Evolutionary conservation across 1,284 basidiomycete species (phyloP), one percentile per base, ranked within the genome.

Genomic region (Paramarasmius palmivorus): DNA sequence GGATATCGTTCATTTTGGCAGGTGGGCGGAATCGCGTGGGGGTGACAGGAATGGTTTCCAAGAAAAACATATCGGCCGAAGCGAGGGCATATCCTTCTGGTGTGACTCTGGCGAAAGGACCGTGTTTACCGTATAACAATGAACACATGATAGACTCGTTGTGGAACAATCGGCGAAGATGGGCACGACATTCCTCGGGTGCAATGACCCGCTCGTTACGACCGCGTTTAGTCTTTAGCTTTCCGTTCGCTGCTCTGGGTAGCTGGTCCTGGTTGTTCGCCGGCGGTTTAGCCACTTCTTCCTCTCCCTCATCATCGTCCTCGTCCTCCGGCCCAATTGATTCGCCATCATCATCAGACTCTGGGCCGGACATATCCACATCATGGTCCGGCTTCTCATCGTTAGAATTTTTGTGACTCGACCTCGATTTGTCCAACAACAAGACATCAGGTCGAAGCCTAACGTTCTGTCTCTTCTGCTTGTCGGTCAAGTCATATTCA

Each of bases 1-100:
- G 79, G 57, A 85, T 88, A 59, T 97, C 97, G 50, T 89, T 93
- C 89, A 99, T 86, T 65, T 88, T 90, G 14, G 93, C 85, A 2
- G 97, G 92, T 1, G 97, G 97, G 41, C 97, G 87, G 79, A 98
- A 99, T 40, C 96, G 90, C 7, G 94, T 97, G 20, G 97, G 97
- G 20, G 95, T 84, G 34, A 99, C 91, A 26, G 93, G 86, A 29
- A 99, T 69, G 51, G 92, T 94, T 36, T 96, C 92, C 77, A 99
- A 79, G 78, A 99, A 99, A 73, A 99, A 99, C 82, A 98, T 94
- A 68, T 97, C 95, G 44, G 94, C 90, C 40, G 88, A 92, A 23
- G 92, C 90, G 38, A 79, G 66, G 15, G 83, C 84, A 9, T 88
- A 68, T 40, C 78, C 80, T 32, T 80, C 73, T 17, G 71, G 64